Conservation (phyloP, 345 rosid genomes). For the Hibiscus mutabilis region DNA sequence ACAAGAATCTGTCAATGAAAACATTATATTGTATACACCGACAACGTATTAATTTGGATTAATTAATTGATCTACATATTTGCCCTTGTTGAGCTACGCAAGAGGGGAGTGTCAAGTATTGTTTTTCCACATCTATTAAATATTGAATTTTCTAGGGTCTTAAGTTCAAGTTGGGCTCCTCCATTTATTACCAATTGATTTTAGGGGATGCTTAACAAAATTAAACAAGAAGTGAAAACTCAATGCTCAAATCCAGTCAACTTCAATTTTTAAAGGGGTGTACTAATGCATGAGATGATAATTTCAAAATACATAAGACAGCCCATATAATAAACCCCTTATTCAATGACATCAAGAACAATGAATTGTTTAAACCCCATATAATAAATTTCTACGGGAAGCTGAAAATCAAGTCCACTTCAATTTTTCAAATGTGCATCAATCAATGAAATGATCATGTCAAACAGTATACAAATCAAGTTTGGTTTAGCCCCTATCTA, state of each 20-base stretch:
- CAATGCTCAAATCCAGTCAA: not conserved
- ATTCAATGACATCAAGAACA: too few species aligned
- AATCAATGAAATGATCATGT: too few species aligned
- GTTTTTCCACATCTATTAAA: not conserved
- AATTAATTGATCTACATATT: not conserved
- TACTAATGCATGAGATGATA: too few species aligned
- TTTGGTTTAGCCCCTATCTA: not conserved
- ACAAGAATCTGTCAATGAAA: not conserved
- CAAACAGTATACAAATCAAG: too few species aligned
- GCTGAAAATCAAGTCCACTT: too few species aligned
- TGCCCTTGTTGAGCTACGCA: not conserved
- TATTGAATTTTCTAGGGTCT: not conserved
- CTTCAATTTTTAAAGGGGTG: too few species aligned
- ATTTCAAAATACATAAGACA: too few species aligned
- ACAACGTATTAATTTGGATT: not conserved
- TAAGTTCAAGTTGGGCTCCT: not conserved
- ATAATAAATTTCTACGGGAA: too few species aligned
- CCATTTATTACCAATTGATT: not conserved
- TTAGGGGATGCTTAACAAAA: conserved; percentile 1
- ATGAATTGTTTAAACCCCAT: too few species aligned
- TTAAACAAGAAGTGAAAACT: not conserved
- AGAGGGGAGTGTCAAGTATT: not conserved
- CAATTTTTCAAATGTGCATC: too few species aligned
- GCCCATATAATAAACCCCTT: too few species aligned
- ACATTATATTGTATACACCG: not conserved